Evolutionary conservation across 768 basidiomycete species (phyloP).

Genomic region (Neoboletus subvelutipes): DNA sequence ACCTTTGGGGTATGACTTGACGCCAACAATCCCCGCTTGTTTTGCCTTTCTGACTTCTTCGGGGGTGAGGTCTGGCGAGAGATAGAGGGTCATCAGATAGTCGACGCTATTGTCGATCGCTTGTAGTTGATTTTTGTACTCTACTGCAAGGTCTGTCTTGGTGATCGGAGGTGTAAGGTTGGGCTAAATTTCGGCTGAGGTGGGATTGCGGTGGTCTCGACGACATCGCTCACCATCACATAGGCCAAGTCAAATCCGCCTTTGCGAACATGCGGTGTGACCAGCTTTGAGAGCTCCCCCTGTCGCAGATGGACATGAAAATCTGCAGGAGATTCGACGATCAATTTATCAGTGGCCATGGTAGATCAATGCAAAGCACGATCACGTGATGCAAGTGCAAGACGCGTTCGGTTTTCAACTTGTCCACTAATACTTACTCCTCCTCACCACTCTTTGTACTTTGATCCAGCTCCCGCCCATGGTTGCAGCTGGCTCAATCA

Average conservation of each 20-base stretch:
- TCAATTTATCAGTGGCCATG: conserved; percentile 26
- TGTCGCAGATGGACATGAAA: conserved; percentile 98
- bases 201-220: conserved; percentile 8
- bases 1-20: conserved; percentile 96
- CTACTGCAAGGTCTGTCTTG: conserved; percentile 73
- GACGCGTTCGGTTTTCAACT: conserved; percentile 35
- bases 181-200: conserved; percentile 53
- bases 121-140: conserved; percentile 76
- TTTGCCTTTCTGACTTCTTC: conserved; percentile 89
- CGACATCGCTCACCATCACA: conserved; percentile 74
- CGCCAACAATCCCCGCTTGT: conserved; percentile 77
- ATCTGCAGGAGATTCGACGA: conserved; percentile 66
- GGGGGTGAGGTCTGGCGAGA: conserved; percentile 88
- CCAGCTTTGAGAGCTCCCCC: conserved; percentile 75
- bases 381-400: conserved; percentile 28
- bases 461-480: conserved; percentile 37
- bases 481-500: conserved; percentile 86
- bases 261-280: conserved; percentile 83
- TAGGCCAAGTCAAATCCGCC: conserved; percentile 93
- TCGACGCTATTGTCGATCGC: conserved; percentile 73
- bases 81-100: conserved; percentile 95
- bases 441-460: background rate
- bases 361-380: conserved; percentile 19
- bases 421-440: background rate
- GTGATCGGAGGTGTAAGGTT: conserved; percentile 91